Conservation (phyloP, 306 rosid species). For the Carpinus viminea region DNA sequence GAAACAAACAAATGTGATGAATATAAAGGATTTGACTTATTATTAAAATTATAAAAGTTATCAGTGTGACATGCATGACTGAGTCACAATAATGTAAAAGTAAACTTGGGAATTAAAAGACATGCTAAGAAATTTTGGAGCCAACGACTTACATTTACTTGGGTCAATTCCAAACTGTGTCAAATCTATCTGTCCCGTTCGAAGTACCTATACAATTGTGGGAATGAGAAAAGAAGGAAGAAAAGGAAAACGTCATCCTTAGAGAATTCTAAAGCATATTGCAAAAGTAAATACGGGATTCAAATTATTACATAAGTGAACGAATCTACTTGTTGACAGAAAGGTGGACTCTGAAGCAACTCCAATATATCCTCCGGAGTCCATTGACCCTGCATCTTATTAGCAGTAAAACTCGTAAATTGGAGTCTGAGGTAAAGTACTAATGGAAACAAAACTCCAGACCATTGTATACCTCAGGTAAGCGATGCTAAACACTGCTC, state of each 20-base stretch:
- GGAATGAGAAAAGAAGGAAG: slow-evolving; percentile 8
- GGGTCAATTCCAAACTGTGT: slow-evolving; percentile 95
- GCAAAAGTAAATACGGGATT: slow-evolving; percentile 14
- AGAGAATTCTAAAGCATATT: neutral
- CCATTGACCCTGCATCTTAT: slow-evolving; percentile 69
- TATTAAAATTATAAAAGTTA: neutral
- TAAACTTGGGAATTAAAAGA: neutral
- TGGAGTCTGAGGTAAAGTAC: slow-evolving; percentile 1
- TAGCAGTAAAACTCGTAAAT: slow-evolving; percentile 6
- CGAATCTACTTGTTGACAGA: slow-evolving; percentile 94
- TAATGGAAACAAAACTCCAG: slow-evolving; percentile 14
- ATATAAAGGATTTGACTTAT: neutral
- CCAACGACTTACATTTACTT: slow-evolving; percentile 74
- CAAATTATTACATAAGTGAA: slow-evolving; percentile 73
- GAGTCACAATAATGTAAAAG: neutral
- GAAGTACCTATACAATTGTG: slow-evolving; percentile 59
- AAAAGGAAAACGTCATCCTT: neutral
- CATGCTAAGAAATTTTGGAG: slow-evolving; percentile 16
- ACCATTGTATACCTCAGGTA: slow-evolving; percentile 75
- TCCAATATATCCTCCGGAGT: slow-evolving; percentile 83
- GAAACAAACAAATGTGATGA: neutral
- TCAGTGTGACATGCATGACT: neutral
- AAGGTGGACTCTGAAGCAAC: slow-evolving; percentile 91
- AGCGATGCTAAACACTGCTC: slow-evolving; percentile 77
- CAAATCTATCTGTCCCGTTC: slow-evolving; percentile 93